Evolutionary conservation across 441 rosid genomes (phyloP), one percentile per base, ranked within the genome.

Genomic region (Mallotus japonicus): DNA sequence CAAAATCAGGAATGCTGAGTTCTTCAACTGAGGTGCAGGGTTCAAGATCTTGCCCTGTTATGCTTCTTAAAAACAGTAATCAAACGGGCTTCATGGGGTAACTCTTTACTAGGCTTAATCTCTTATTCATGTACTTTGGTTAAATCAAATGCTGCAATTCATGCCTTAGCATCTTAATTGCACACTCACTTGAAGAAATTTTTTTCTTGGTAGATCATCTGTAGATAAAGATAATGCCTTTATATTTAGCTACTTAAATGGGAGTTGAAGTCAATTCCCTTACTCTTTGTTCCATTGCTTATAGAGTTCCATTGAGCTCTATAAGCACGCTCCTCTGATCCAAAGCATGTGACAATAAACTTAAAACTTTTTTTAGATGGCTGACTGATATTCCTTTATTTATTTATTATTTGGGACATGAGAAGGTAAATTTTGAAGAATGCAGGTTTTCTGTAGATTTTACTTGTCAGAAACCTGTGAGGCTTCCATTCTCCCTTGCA

Each of bases 31-130:
- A 80, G 79, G 79, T 60, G 46, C 87, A 79, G 80, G 75, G 77
- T 77, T 81, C 89, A 19, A 87, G 86, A 76, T 84, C 85, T 71
- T 90, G 94, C 77, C 92, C 94, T 66, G 68, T 84, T 73, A 62
- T 92, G 77, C 88, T 94, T 83, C 88, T 94, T 58, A 89, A 83
- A 85, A 87, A 82, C 76, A 79, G 80, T 61, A 76, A 80, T 19
- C 65, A 68, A 58, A 78, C 56, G 77, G 84, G 75, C 74, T 72
- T 72, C 53, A 64, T 70, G 17, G 85, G 98, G 98, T 94, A 89
- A 83, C 63, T 19, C 71, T 62, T 72, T 54, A 66, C 62, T 42
- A 34, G 40, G 34, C 59, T 61, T 42, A 59, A 46, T 61, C 59
- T 65, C 46, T 34, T 28, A 17, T 12, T 51, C 50, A 5, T 20